These are phyloP conservation scores for Stephanocyclus meneghinianus DNA, from an alignment of 352 stramenopile species.

Conservation along the genomic window DNA sequence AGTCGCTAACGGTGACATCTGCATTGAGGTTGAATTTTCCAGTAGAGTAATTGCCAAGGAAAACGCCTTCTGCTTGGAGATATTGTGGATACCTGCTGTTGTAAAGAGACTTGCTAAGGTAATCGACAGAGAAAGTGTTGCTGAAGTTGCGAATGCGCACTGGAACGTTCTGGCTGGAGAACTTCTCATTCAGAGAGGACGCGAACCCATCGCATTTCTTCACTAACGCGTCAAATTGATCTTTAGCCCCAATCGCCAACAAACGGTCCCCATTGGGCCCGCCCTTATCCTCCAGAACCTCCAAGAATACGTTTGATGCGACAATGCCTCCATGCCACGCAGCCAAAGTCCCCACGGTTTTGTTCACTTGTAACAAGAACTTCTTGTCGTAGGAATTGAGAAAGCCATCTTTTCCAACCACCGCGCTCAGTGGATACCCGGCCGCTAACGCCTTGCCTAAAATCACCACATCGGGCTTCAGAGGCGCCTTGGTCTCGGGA, in stretches of 20 bases:
- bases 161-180: conserved; percentile 26
- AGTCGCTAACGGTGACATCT: conserved; percentile 41
- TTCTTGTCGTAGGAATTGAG: conserved; percentile 63
- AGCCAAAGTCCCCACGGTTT: conserved; percentile 57
- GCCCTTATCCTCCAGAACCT: conserved; percentile 35
- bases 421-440: conserved; percentile 53
- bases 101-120: conserved; percentile 48
- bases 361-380: conserved; percentile 61
- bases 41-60: conserved; percentile 64
- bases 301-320: conserved; percentile 59
- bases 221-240: conserved; percentile 40
- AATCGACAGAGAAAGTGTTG: conserved; percentile 63
- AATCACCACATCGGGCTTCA: conserved; percentile 58
- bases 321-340: conserved; percentile 59
- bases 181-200: conserved; percentile 33
- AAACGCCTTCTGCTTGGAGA: conserved; percentile 53
- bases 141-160: conserved; percentile 59
- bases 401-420: conserved; percentile 44
- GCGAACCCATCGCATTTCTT: conserved; percentile 51
- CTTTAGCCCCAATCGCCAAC: conserved; percentile 19
- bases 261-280: conserved; percentile 6
- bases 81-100: conserved; percentile 63
- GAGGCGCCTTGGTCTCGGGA: conserved; percentile 41
- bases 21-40: conserved; percentile 61
- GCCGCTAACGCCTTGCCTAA: conserved; percentile 55